Base-by-base conservation (phyloP, 306 rosid species). In the Trifolium dubium region DNA sequence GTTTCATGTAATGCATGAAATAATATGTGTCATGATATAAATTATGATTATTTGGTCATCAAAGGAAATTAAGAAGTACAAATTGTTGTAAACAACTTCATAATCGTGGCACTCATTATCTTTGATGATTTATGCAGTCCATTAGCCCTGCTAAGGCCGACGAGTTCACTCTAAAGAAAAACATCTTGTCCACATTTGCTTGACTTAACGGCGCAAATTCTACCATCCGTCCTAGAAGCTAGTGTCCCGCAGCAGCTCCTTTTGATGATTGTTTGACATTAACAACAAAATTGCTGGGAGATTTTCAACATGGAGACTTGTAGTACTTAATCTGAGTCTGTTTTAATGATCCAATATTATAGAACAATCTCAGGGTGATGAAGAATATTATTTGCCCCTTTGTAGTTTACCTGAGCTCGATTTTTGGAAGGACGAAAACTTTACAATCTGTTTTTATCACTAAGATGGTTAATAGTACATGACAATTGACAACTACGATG, bases 81-180 rank as follows among this genome's bases (percentile, higher is more conserved):
- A 59, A 46, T 28, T 44, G 69, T 19, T 63, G 34, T 15, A 9
- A 60, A 60, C 30, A 63, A 47, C 61, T 39, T 64, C 41, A 6
- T 35, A 4, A 23, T 54, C 19, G 12, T 18, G 4, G 4, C 58
- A 56, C 64, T 79, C 40, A 76, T 47, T 15, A 55, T 53, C 2
- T 5, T 23, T 49, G 12, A 18, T 72, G 65, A 30, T 79, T 59
- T 71, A 35, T 64, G 86, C 97, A 95, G 97, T 78, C 99, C 60
- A 69, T 95, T 77, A 95, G 89, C 88, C 89, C 97, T 10, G 79
- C 79, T 4, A 92, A 95, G 90, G 97, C 98, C 3, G 98, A 95
- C 58, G 98, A 95, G 69, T 81, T 95, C 78, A 87, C 87, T 32
- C 84, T 90, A 6, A 95, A 92, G 98, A 95, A 83, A 78, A 92